Evolutionary conservation across 257 asterid genomes (phyloP), one percentile per base, ranked within the genome.

Genomic region (Perilla frutescens): DNA sequence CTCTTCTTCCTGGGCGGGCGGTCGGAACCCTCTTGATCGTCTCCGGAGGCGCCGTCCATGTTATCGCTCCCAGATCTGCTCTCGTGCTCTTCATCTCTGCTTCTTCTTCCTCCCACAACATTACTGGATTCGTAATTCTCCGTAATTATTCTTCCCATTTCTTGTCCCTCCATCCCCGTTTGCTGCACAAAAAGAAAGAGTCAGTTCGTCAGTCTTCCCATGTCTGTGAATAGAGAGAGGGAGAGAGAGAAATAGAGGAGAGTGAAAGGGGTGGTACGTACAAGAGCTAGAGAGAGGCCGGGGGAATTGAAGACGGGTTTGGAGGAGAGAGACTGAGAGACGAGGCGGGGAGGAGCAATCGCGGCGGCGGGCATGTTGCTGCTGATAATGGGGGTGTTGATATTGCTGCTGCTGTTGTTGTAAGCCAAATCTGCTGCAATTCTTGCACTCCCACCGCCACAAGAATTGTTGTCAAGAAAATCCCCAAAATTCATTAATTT

Each of bases 11-110:
- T 82, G 7, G 97, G 90, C 5, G 97, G 98, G 15, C 89, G 89
- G 76, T 86, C 93, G 70, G 88, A 75, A 43, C 75, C 93, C 15
- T 89, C 96, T 3, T 49, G 84, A 73, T 92, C 98, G 53, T 89
- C 96, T 1, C 93, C 97, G 2, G 96, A 90, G 10, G 85, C 96
- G 29, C 85, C 96, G 2, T 94, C 98, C 84, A 88, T 79, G 76
- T 95, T 90, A 62, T 92, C 97, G 75, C 97, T 95, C 13, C 91
- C 94, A 84, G 99, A 91, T 91, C 99, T 94, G 68, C 99, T 90
- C 68, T 91, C 97, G 36, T 84, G 94, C 55, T 88, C 96, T 60
- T 91, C 97, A 3, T 95, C 97, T 56, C 99, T 83, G 74, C 92
- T 83, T 66, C 96, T 84, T 62, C 96, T 83, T 8, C 88, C 88